Conservation (phyloP, 768 basidiomycete genomes). For the Pholiota conissans region DNA sequence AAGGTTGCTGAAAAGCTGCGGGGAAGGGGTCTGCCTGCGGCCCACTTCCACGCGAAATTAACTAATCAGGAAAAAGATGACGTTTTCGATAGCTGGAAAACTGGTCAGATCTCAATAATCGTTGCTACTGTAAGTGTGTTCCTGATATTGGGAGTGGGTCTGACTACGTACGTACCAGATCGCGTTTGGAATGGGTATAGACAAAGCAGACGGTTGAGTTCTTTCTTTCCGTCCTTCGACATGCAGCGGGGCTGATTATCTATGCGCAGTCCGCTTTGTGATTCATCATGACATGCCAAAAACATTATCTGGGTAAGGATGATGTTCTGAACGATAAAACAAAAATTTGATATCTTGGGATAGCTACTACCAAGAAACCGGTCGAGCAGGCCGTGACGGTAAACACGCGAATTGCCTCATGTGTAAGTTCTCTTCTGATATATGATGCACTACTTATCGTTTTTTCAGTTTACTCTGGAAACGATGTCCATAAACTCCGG, state of each 20-base stretch:
- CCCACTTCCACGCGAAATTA: constrained; percentile 89
- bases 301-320: constrained; percentile 75
- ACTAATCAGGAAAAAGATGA: constrained; percentile 55
- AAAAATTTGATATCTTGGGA: background rate
- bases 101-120: constrained; percentile 71
- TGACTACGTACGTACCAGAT: constrained; percentile 46
- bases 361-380: constrained; percentile 95
- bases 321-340: background rate
- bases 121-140: constrained; percentile 78
- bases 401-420: constrained; percentile 81
- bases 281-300: constrained; percentile 85
- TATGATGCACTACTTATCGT: constrained; percentile 3
- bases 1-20: constrained; percentile 70
- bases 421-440: constrained; percentile 48
- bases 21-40: constrained; percentile 58
- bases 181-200: constrained; percentile 98
- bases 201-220: constrained; percentile 72
- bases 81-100: constrained; percentile 74
- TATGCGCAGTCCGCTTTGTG: constrained; percentile 76
- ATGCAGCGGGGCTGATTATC: constrained; percentile 1
- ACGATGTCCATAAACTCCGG: constrained; percentile 55
- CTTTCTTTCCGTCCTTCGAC: background rate
- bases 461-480: constrained; percentile 61
- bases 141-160: background rate
- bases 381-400: constrained; percentile 93